Conservation (phyloP, 164 flowering plant genomes). For the Liquidambar formosana region DNA sequence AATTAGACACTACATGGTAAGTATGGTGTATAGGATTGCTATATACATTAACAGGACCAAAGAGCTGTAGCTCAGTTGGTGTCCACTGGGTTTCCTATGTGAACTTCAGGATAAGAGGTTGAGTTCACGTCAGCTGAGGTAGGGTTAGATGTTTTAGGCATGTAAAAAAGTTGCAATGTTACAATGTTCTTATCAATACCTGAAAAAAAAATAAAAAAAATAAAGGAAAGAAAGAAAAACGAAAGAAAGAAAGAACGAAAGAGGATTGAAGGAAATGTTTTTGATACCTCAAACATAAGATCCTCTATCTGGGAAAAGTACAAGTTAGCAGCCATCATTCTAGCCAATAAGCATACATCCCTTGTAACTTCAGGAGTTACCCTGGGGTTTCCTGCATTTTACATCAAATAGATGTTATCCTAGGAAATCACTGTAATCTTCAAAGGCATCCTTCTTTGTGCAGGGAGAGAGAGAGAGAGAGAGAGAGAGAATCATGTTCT, state of each 20-base stretch:
- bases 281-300: conserved; percentile 66
- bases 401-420: conserved; percentile 1
- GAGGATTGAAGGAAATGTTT: neutral
- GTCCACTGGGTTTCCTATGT: neutral
- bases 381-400: conserved; percentile 84
- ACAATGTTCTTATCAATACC: neutral
- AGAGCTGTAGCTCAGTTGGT: neutral
- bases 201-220: neutral
- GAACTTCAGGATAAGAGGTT: neutral
- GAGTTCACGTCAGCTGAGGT: neutral
- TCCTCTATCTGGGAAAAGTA: conserved; percentile 95
- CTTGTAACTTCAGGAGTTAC: conserved; percentile 99
- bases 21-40: no score
- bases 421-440: neutral
- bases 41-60: no score
- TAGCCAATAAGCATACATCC: conserved; percentile 94
- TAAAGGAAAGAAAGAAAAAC: neutral
- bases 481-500: neutral
- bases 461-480: neutral
- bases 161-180: neutral
- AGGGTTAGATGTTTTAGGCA: neutral
- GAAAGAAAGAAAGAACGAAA: no score
- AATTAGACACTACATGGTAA: no score
- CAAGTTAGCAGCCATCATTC: conserved; percentile 99
- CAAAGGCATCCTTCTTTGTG: no score